These are phyloP conservation scores for Neurospora intermedia DNA, from an alignment of 495 filamentous ascomycete genomes.

Conservation along the genomic window DNA sequence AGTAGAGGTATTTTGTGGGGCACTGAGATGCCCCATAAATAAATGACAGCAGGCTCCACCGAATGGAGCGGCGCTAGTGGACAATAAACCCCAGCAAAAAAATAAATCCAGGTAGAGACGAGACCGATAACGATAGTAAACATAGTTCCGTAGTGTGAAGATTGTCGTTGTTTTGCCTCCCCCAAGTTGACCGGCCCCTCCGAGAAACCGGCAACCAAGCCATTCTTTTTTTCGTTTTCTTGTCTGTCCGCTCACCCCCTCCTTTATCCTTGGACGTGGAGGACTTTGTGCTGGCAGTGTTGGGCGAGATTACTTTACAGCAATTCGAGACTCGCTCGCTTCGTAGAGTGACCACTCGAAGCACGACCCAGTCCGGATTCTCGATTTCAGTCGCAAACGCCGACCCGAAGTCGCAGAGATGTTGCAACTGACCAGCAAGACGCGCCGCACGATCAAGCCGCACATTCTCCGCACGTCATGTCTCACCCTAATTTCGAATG, in stretches of 20 bases:
- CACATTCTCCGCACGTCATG: constrained; percentile 17
- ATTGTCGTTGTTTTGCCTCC: background rate
- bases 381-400: background rate
- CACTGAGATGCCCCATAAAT: background rate
- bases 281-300: background rate
- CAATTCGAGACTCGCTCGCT: background rate
- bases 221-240: background rate
- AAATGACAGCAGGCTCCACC: background rate
- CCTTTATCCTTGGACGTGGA: background rate
- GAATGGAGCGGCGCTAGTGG: background rate
- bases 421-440: constrained; percentile 9
- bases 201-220: background rate
- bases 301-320: background rate
- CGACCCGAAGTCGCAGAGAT: constrained; percentile 4
- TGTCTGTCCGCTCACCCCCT: background rate
- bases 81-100: background rate
- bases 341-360: background rate
- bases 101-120: background rate
- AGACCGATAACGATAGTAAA: background rate
- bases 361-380: background rate
- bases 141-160: background rate
- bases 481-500: constrained; percentile 5
- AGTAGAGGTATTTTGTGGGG: background rate
- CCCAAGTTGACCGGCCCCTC: background rate
- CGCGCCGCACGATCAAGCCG: constrained; percentile 1